These are phyloP conservation scores for Zelonia costaricensis DNA, from an alignment of 208 protist species.

Conservation along the genomic window DNA sequence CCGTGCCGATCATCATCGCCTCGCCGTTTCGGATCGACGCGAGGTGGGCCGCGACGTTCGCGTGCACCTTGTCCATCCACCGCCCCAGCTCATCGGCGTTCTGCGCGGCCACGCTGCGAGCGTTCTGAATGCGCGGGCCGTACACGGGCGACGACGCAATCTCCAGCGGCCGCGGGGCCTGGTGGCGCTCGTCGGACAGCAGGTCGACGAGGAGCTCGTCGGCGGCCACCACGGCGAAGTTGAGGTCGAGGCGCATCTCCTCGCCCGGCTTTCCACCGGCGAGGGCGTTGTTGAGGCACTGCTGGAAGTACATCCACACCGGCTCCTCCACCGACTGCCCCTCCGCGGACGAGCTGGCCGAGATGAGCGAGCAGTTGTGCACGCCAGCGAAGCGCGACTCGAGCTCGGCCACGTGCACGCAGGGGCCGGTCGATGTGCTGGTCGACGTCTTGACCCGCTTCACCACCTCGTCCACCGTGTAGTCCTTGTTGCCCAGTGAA, in stretches of 20 bases:
- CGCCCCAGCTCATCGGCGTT: conserved; percentile 24
- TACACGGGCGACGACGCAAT: conserved; percentile 40
- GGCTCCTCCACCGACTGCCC: conserved; percentile 28
- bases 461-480: conserved; percentile 56
- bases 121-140: conserved; percentile 23
- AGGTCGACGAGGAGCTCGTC: conserved; percentile 33
- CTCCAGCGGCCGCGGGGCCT: conserved; percentile 22
- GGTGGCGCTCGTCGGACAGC: conserved; percentile 6
- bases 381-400: conserved; percentile 29
- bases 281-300: conserved; percentile 33
- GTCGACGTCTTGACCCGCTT: conserved; percentile 2
- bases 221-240: conserved; percentile 27
- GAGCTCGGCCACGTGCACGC: conserved; percentile 24
- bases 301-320: conserved; percentile 38
- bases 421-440: conserved; percentile 17
- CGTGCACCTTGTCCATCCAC: conserved; percentile 29
- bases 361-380: conserved; percentile 48
- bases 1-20: conserved; percentile 38
- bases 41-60: conserved; percentile 12
- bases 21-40: conserved; percentile 14
- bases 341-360: conserved; percentile 24
- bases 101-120: conserved; percentile 1
- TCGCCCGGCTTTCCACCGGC: conserved; percentile 27
- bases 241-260: conserved; percentile 34
- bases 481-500: conserved; percentile 35